These are phyloP conservation scores for Thelonectria discophora DNA, from an alignment of 2,329 filamentous ascomycete genomes.

Conservation along the genomic window DNA sequence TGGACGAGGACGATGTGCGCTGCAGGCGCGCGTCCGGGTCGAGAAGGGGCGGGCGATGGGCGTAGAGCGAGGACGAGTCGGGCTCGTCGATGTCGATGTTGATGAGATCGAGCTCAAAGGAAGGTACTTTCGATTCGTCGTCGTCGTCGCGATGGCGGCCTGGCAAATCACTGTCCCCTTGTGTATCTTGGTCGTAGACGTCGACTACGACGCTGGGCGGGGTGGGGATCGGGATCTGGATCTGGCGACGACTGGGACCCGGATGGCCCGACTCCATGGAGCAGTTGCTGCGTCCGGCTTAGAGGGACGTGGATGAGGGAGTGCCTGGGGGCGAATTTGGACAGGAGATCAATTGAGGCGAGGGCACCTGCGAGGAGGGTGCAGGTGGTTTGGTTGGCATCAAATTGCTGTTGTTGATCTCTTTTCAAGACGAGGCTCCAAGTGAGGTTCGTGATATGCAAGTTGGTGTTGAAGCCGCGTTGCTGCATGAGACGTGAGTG, in stretches of 20 bases:
- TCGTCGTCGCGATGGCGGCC: slow-evolving; percentile 4
- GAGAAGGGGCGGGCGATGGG: slow-evolving; percentile 28
- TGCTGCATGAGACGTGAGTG: background rate
- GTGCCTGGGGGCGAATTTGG: slow-evolving; percentile 17
- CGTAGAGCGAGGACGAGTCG: slow-evolving; percentile 1
- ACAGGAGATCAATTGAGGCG: slow-evolving; percentile 4
- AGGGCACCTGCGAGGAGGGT: background rate
- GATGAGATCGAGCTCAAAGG: slow-evolving; percentile 15
- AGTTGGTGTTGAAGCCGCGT: slow-evolving; percentile 8
- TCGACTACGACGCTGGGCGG: slow-evolving; percentile 40
- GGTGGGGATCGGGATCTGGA: slow-evolving; percentile 31
- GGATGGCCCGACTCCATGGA: slow-evolving; percentile 29
- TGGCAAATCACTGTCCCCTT: slow-evolving; percentile 22
- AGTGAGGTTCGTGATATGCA: background rate
- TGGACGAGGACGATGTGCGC: slow-evolving; percentile 31
- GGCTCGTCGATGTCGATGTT: slow-evolving; percentile 22
- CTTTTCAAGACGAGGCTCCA: background rate
- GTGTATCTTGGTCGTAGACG: slow-evolving; percentile 30
- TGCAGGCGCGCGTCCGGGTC: slow-evolving; percentile 26
- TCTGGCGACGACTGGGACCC: slow-evolving; percentile 34
- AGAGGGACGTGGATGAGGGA: slow-evolving; percentile 12
- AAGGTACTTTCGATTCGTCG: slow-evolving; percentile 5
- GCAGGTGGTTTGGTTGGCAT: background rate
- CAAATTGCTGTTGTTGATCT: background rate
- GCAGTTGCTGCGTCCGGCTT: slow-evolving; percentile 16